A percentile compares a stretch with the other conserved stretches of the same genome.
Conservation (phyloP, 2,329 filamentous ascomycete species). For the Grosmannia serpens region DNA sequence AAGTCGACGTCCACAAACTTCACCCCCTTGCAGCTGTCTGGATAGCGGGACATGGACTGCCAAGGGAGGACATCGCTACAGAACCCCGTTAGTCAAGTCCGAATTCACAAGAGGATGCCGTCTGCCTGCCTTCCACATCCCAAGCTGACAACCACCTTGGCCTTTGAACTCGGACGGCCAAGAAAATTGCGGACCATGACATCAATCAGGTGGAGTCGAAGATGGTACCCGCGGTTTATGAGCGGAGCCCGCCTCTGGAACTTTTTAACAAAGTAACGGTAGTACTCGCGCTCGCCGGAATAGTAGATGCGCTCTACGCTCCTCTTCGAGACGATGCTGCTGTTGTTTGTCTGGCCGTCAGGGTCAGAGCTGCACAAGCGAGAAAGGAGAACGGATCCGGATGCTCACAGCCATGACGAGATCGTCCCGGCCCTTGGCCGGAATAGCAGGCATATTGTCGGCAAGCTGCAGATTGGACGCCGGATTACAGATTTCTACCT, state of each 20-base stretch:
- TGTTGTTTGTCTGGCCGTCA: slow-evolving; percentile 64
- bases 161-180: slow-evolving; percentile 32
- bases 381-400: not conserved
- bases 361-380: not conserved
- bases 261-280: slow-evolving; percentile 78
- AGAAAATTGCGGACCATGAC: slow-evolving; percentile 64
- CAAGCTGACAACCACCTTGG: slow-evolving; percentile 70
- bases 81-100: not conserved
- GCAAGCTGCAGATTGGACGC: not conserved
- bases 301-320: slow-evolving; percentile 87
- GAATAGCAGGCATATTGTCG: slow-evolving; percentile 1
- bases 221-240: slow-evolving; percentile 82
- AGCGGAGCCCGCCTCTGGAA: slow-evolving; percentile 73
- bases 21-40: slow-evolving; percentile 41
- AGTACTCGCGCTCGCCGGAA: slow-evolving; percentile 66
- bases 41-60: slow-evolving; percentile 62
- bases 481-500: not conserved
- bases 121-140: slow-evolving; percentile 76
- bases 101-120: not conserved
- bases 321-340: slow-evolving; percentile 83
- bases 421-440: slow-evolving; percentile 28
- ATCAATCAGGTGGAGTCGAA: slow-evolving; percentile 75
- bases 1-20: slow-evolving; percentile 83
- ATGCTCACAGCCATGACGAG: slow-evolving; percentile 39
- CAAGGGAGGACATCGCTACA: slow-evolving; percentile 75